These are phyloP conservation scores for Panus rudis DNA, from an alignment of 768 basidiomycete species.

Conservation along the genomic window DNA sequence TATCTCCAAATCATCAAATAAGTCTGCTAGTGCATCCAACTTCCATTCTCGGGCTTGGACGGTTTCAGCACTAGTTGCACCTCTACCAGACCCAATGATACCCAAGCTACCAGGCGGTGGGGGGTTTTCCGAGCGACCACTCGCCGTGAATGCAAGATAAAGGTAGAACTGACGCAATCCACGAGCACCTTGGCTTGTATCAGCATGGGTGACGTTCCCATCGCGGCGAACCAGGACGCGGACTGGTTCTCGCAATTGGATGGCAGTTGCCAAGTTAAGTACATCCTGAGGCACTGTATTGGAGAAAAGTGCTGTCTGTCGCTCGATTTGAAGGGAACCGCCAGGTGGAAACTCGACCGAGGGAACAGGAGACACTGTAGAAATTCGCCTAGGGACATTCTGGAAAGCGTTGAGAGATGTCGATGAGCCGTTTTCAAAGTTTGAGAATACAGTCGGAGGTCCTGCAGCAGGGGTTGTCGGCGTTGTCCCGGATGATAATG, in stretches of 20 bases:
- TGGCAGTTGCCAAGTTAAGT: constrained; percentile 86
- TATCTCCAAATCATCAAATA: constrained; percentile 83
- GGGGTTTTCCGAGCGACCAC: constrained; percentile 53
- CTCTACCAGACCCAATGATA: constrained; percentile 90
- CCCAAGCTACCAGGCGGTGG: constrained; percentile 52
- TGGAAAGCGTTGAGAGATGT: constrained; percentile 31
- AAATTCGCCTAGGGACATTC: constrained; percentile 46
- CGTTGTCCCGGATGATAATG: constrained; percentile 37
- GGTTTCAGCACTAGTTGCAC: constrained; percentile 73
- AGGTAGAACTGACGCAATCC: constrained; percentile 94
- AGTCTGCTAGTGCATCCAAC: constrained; percentile 82
- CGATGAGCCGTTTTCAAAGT: constrained; percentile 18
- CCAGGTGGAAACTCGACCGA: constrained; percentile 28
- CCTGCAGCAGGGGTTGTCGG: constrained; percentile 30
- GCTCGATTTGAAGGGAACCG: constrained; percentile 47
- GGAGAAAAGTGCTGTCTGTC: constrained; percentile 92
- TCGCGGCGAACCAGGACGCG: constrained; percentile 94
- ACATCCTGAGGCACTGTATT: constrained; percentile 99
- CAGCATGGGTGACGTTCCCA: constrained; percentile 67
- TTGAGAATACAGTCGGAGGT: constrained; percentile 35
- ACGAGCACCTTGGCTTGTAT: constrained; percentile 66
- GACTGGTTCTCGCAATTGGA: constrained; percentile 93
- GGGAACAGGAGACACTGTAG: constrained; percentile 44
- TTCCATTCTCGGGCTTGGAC: constrained; percentile 92
- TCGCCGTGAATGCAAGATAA: constrained; percentile 91